Conservation (phyloP, 305 asterid species). For the Solanum hybrid region DNA sequence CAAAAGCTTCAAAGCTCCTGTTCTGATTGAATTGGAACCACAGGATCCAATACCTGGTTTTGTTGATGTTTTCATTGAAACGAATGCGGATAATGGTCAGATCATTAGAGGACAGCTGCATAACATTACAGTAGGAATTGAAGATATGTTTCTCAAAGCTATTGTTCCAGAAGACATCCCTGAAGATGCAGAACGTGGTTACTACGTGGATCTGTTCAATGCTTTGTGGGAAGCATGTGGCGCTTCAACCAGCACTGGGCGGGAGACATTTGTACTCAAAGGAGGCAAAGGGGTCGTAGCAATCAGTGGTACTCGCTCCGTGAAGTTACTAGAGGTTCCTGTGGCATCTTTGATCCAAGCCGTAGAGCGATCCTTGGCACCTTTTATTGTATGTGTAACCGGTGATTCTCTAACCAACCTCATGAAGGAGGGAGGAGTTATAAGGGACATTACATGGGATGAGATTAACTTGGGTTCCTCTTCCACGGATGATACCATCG, state of each 20-base stretch:
- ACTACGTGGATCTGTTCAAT: slow-evolving; percentile 50
- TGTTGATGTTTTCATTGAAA: slow-evolving; percentile 56
- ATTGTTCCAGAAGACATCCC: slow-evolving; percentile 54
- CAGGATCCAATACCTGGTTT: slow-evolving; percentile 84
- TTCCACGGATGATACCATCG: slow-evolving; percentile 22
- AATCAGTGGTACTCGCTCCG: slow-evolving; percentile 71
- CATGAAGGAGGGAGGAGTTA: slow-evolving; percentile 50
- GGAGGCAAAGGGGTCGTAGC: slow-evolving; percentile 86
- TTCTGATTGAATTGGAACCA: slow-evolving; percentile 77
- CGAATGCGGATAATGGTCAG: slow-evolving; percentile 71
- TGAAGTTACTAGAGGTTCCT: slow-evolving; percentile 71
- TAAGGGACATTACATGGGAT: slow-evolving; percentile 51
- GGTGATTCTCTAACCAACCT: slow-evolving; percentile 64
- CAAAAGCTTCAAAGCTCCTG: slow-evolving; percentile 44
- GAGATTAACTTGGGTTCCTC: slow-evolving; percentile 37
- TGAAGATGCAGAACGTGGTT: slow-evolving; percentile 30
- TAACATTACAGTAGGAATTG: slow-evolving; percentile 73
- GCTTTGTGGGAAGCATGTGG: slow-evolving; percentile 96
- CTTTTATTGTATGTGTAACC: slow-evolving; percentile 64
- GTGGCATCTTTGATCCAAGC: slow-evolving; percentile 43
- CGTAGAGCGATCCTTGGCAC: slow-evolving; percentile 54
- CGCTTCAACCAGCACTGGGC: slow-evolving; percentile 61
- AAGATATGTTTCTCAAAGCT: slow-evolving; percentile 88
- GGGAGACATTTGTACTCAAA: slow-evolving; percentile 66
- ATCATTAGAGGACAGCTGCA: slow-evolving; percentile 66